phyloP scores from a whole-genome alignment of 345 rosid genomes.

The Boechera retrofracta region DNA sequence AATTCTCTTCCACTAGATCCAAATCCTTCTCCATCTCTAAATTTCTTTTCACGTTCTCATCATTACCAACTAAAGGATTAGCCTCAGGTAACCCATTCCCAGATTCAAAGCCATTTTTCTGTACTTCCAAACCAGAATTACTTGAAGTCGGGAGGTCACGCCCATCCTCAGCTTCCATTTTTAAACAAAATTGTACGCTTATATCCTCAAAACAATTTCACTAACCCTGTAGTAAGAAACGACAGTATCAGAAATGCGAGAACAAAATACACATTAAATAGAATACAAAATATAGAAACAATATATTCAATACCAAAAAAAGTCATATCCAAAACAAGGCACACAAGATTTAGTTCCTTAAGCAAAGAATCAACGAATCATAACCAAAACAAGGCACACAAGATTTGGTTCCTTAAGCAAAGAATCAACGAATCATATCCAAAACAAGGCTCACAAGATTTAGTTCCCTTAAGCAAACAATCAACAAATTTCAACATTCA shows the following conservation, averaged over 20 bases:
- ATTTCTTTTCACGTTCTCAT: constrained; percentile 21
- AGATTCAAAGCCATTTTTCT: constrained; percentile 46
- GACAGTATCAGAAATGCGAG: neutral
- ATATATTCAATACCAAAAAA: neutral
- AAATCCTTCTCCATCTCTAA: constrained; percentile 35
- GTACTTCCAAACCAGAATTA: constrained; percentile 44
- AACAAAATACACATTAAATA: neutral
- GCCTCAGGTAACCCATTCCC: constrained; percentile 51
- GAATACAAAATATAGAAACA: neutral
- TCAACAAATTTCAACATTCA: neutral
- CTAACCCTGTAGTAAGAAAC: constrained; percentile 39
- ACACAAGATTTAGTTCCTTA: neutral
- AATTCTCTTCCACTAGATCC: constrained; percentile 41
- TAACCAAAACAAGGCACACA: neutral
- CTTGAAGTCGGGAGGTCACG: constrained; percentile 44
- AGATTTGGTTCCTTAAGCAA: neutral
- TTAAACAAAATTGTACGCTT: constrained; percentile 9
- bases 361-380: constrained; percentile 2
- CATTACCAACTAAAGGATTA: constrained; percentile 34
- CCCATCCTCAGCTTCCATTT: constrained; percentile 58
- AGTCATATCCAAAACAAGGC: neutral
- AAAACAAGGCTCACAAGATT: neutral
- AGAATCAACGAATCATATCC: neutral
- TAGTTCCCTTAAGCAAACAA: neutral
- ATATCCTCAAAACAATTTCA: constrained; percentile 21